These are phyloP conservation scores for Salix viminalis DNA, from an alignment of 345 rosid genomes.

Conservation along the genomic window DNA sequence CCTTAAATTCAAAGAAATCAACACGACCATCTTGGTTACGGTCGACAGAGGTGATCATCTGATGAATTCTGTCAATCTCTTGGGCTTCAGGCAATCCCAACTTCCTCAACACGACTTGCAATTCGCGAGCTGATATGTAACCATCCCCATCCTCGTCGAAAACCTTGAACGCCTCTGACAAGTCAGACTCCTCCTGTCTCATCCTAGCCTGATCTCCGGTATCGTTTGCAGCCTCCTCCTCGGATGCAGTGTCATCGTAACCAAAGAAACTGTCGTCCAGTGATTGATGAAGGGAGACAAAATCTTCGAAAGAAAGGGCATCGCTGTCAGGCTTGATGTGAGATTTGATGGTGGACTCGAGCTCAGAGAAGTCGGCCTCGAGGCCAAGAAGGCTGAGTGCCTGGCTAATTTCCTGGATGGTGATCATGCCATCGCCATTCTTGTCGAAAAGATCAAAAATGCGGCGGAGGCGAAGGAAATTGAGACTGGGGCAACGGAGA, in stretches of 20 bases:
- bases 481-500: conserved; percentile 26
- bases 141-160: conserved; percentile 91
- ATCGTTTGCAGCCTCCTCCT: not conserved
- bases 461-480: conserved; percentile 40
- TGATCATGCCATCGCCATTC: conserved; percentile 71
- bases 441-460: conserved; percentile 75
- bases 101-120: conserved; percentile 67
- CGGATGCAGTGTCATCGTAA: not conserved
- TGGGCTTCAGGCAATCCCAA: conserved; percentile 67
- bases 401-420: conserved; percentile 54
- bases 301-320: conserved; percentile 64
- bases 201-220: not conserved
- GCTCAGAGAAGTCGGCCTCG: conserved; percentile 52
- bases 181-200: conserved; percentile 59
- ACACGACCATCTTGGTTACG: conserved; percentile 74
- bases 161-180: conserved; percentile 89
- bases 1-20: conserved; percentile 82
- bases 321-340: conserved; percentile 46
- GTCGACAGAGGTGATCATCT: conserved; percentile 87
- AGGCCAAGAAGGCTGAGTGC: conserved; percentile 68
- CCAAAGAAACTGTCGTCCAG: conserved; percentile 49
- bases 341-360: conserved; percentile 49
- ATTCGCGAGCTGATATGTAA: conserved; percentile 68
- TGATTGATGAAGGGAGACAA: conserved; percentile 55
- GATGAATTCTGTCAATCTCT: conserved; percentile 62